A percentile compares a stretch with the other conserved stretches of the same genome.
These are phyloP conservation scores for Xanthoconium separans DNA, from an alignment of 1,284 basidiomycete species.

Conservation along the genomic window DNA sequence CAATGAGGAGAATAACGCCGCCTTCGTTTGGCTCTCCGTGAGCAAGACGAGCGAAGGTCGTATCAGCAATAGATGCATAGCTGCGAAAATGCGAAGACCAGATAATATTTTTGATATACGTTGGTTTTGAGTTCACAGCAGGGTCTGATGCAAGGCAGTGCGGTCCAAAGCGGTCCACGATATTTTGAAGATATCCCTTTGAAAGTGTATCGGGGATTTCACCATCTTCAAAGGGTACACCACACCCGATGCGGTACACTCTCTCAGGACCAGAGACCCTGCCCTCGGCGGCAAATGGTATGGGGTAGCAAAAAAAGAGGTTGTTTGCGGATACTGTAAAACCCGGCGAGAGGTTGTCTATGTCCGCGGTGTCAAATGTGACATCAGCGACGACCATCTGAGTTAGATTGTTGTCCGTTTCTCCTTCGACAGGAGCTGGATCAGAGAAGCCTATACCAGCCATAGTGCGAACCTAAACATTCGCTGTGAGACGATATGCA, in stretches of 20 bases:
- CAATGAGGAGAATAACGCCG: constrained; percentile 32
- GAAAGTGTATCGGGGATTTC: constrained; percentile 29
- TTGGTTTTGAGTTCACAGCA: constrained; percentile 12
- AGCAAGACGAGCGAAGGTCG: constrained; percentile 28
- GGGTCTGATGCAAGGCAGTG: constrained; percentile 15
- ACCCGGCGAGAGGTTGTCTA: neutral
- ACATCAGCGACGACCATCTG: constrained; percentile 5
- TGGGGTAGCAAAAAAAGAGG: constrained; percentile 27
- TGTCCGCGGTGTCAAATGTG: neutral
- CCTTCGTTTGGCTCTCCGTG: constrained; percentile 4
- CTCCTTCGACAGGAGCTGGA: neutral
- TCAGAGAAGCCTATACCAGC: constrained; percentile 10
- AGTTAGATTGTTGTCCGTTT: neutral
- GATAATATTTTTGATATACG: constrained; percentile 23
- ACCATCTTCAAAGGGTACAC: constrained; percentile 30
- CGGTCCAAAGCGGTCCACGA: constrained; percentile 36
- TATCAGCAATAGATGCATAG: constrained; percentile 35
- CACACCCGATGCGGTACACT: constrained; percentile 34
- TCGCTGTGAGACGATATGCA: neutral
- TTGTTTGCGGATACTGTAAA: constrained; percentile 15
- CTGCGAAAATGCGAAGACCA: constrained; percentile 40
- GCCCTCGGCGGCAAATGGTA: constrained; percentile 15
- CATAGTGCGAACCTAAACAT: constrained; percentile 1
- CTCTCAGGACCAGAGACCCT: neutral
- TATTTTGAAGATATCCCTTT: constrained; percentile 34